A percentile compares a stretch with the other conserved stretches of the same genome.
Conservation (phyloP, 495 filamentous ascomycete species). For the Penicillium cinerascens region DNA sequence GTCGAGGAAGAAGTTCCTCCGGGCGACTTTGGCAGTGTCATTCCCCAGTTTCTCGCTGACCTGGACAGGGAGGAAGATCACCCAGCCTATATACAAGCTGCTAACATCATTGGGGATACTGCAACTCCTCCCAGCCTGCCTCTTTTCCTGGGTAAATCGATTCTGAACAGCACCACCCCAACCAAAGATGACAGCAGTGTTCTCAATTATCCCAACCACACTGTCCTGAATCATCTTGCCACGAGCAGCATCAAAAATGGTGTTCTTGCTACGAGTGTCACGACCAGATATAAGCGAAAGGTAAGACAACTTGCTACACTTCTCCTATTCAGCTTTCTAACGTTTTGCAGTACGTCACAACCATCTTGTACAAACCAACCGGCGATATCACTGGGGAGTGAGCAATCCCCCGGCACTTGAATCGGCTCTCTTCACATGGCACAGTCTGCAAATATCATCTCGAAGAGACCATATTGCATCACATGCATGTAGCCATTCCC, state of each 20-base stretch:
- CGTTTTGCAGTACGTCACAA: constrained; percentile 79
- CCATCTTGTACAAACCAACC: constrained; percentile 95
- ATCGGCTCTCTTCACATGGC: not conserved
- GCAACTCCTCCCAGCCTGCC: constrained; percentile 82
- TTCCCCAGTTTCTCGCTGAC: constrained; percentile 83
- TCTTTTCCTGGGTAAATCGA: constrained; percentile 89
- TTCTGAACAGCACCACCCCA: constrained; percentile 81
- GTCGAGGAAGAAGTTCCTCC: constrained; percentile 46
- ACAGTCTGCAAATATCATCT: not conserved
- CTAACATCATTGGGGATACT: constrained; percentile 66
- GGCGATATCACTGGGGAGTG: constrained; percentile 37
- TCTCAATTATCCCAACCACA: constrained; percentile 92
- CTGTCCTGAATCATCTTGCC: constrained; percentile 94
- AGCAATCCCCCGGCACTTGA: not conserved
- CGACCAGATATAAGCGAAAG: constrained; percentile 94
- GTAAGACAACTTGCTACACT: constrained; percentile 43
- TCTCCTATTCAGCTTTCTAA: constrained; percentile 9
- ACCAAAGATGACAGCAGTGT: constrained; percentile 99
- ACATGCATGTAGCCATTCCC: not conserved
- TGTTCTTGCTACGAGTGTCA: constrained; percentile 93
- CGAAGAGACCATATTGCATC: not conserved
- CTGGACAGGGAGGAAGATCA: constrained; percentile 79
- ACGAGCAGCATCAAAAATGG: constrained; percentile 97
- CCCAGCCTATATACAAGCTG: constrained; percentile 63
- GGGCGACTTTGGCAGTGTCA: constrained; percentile 51